These are phyloP conservation scores for Hibiscus tridactylites DNA, from an alignment of 345 rosid species.

Conservation along the genomic window DNA sequence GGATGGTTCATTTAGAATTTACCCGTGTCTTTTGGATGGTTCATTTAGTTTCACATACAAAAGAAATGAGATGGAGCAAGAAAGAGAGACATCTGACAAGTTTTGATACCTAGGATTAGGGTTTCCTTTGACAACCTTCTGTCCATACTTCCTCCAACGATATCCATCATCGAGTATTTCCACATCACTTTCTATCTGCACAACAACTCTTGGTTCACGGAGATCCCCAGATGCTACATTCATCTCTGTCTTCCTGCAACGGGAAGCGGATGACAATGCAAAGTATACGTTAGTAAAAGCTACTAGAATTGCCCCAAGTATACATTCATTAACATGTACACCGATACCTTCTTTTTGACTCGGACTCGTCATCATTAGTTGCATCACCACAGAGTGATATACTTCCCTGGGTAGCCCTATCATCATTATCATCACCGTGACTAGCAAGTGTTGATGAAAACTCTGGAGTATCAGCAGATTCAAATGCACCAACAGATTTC, in stretches of 20 bases:
- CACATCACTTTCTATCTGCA: conserved; percentile 60
- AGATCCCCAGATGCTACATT: conserved; percentile 42
- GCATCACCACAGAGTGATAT: conserved; percentile 28
- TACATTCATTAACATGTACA: too few relatives aligned
- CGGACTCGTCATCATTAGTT: conserved; percentile 41
- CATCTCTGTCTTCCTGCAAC: conserved; percentile 44
- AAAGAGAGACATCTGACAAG: not conserved
- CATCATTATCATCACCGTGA: conserved; percentile 49
- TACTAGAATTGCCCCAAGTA: not conserved
- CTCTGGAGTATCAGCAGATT: conserved; percentile 43
- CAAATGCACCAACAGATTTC: conserved; percentile 27
- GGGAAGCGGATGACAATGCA: not conserved
- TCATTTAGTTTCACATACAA: not conserved
- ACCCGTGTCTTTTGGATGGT: not conserved
- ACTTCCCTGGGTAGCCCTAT: conserved; percentile 36
- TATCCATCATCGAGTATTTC: conserved; percentile 72
- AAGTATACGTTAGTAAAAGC: not conserved
- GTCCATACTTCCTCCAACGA: conserved; percentile 71
- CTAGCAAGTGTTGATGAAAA: conserved; percentile 40
- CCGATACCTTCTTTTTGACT: conserved; percentile 49
- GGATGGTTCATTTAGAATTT: not conserved
- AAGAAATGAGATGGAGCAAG: not conserved
- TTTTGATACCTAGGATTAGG: conserved; percentile 56
- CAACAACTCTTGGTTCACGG: conserved; percentile 58
- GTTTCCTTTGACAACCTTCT: conserved; percentile 69